A percentile compares a stretch with the other conserved stretches of the same genome.
Conservation (phyloP, 768 basidiomycete species). For the Cystofilobasidium capitatum region DNA sequence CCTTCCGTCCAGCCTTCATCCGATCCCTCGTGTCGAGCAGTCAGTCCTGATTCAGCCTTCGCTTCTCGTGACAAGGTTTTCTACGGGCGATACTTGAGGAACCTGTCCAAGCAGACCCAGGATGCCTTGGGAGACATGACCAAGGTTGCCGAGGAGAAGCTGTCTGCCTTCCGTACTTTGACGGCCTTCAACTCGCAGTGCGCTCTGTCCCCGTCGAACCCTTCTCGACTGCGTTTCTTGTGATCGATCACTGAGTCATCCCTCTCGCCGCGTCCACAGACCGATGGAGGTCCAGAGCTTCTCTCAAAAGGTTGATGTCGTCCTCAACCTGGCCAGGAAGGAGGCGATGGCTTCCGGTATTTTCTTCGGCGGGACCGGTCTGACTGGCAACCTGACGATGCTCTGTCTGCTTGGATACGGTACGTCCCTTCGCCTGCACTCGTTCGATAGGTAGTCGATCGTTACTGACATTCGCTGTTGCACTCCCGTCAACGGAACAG, state of each 20-base stretch:
- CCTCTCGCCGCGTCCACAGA: neutral
- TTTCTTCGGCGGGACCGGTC: slow-evolving; percentile 69
- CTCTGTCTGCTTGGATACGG: slow-evolving; percentile 85
- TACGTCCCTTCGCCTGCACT: slow-evolving; percentile 37
- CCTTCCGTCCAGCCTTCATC: neutral
- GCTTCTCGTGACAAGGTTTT: slow-evolving; percentile 53
- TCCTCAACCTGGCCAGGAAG: slow-evolving; percentile 66
- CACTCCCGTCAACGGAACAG: slow-evolving; percentile 42
- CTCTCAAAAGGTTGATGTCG: slow-evolving; percentile 49
- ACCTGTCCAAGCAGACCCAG: slow-evolving; percentile 81
- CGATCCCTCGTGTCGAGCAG: neutral
- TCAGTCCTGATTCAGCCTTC: neutral
- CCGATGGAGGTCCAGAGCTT: slow-evolving; percentile 70
- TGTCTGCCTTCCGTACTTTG: slow-evolving; percentile 75
- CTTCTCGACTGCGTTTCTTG: neutral
- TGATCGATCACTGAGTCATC: slow-evolving; percentile 36
- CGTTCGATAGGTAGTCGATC: neutral
- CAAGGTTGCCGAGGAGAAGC: slow-evolving; percentile 79
- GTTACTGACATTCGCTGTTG: neutral
- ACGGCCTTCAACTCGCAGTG: slow-evolving; percentile 73
- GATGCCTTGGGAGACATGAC: slow-evolving; percentile 95
- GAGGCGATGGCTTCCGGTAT: slow-evolving; percentile 85
- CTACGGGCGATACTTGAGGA: slow-evolving; percentile 90
- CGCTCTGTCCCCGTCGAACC: neutral
- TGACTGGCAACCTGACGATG: slow-evolving; percentile 87